A percentile compares a stretch with the other conserved stretches of the same genome.
phyloP scores from a whole-genome alignment of 257 asterid species.

The Solanum pimpinellifolium region DNA sequence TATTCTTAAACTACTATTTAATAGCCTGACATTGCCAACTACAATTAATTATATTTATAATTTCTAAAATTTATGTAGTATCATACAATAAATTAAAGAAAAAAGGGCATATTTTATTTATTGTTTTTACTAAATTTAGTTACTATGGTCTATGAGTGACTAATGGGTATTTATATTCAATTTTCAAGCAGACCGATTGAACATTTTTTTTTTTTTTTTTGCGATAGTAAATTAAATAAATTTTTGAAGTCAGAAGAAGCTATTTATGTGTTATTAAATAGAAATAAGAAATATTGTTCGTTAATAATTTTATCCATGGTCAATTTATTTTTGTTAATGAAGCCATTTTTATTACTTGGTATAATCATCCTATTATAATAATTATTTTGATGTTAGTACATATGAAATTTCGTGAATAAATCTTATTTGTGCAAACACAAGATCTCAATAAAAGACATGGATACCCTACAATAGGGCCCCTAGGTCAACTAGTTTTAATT shows the following conservation, averaged over 20 bases:
- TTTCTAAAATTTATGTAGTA: background rate
- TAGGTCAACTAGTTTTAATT: background rate
- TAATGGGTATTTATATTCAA: background rate
- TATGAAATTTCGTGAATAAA: background rate
- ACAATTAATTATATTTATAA: background rate
- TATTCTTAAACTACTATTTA: background rate
- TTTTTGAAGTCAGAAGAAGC: background rate
- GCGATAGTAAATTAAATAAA: background rate
- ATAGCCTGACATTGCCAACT: background rate
- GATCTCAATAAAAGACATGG: background rate
- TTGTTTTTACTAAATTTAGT: background rate
- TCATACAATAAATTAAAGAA: background rate
- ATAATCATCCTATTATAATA: background rate
- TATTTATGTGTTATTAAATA: background rate
- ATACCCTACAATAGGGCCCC: conserved; percentile 10
- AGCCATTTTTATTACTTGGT: background rate
- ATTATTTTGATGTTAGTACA: background rate
- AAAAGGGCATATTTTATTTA: background rate
- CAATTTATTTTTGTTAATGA: background rate
- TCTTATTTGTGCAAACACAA: background rate
- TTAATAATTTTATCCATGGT: background rate
- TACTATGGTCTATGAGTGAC: background rate
- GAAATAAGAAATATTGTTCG: background rate
- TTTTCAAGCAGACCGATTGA: background rate
- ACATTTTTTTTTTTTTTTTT: background rate